Base-by-base conservation (phyloP, 1,284 basidiomycete species). In the Quambalaria eucalypti region DNA sequence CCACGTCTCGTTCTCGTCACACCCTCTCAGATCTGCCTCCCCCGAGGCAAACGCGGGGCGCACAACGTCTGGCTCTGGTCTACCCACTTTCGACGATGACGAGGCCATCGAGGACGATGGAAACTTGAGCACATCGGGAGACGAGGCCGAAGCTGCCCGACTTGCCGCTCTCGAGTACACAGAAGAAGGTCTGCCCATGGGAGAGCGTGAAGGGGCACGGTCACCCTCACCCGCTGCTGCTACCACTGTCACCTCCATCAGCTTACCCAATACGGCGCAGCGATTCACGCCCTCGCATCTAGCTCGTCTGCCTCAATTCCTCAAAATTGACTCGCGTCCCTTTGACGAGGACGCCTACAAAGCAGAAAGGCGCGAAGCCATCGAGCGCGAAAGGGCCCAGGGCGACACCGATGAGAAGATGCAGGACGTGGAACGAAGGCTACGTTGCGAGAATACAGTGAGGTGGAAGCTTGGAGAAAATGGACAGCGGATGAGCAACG, bases 161-260 rank as follows among this genome's bases (percentile, higher is more conserved):
- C 42, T 46, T 21, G 42, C 42, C 25, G 36, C 36, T 39, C 42
- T 46, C 7, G 42, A 46, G 25, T 46, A 46, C 42, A 46, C 42
- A 19, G 42, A 46, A 21, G 42, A 46, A 12, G 42, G 42, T 5
- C 42, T 19, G 25, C 42, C 42, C 42, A 46, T 46, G 42, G 42
- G 42, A 12, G 21, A 19, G 12, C 21, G 21, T 12, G 9, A 8
- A 16, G 42, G 25, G 12, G 42, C 21, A 23, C 42, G 42, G 12
- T 46, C 42, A 2, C 21, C 42, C 25, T 46, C 42, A 6, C 42
- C 42, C 4, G 3, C 25, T 26, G 42, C 21, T 26, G n/a, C 25
- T 5, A 26, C 21, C 2, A 21, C 25, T 12, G 25, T 46, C 25
- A 21, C 42, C 3, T 46, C 42, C 7, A 26, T 46, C 21, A 14